Percentiles rank a stretch among this genome's conserved stretches.
Evolutionary conservation across 2,329 filamentous ascomycete species (phyloP).

Genomic region (Scopulariopsis brevicaulis): DNA sequence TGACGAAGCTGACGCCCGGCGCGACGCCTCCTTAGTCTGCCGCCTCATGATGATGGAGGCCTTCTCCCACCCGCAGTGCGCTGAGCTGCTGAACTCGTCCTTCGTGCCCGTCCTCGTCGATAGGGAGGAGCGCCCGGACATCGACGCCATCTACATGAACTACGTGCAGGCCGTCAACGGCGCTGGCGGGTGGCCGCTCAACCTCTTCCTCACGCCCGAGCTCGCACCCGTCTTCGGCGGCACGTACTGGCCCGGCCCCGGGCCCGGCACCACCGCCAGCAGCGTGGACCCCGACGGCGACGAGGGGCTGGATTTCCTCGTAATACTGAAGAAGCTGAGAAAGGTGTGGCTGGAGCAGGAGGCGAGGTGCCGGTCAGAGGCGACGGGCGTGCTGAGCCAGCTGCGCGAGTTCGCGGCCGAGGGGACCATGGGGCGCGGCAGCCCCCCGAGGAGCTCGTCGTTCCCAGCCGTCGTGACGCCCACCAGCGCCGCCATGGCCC

Average conservation of each 20-base stretch:
- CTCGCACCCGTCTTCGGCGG: slow-evolving; percentile 91
- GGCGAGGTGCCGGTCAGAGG: slow-evolving; percentile 69
- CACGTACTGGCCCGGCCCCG: slow-evolving; percentile 87
- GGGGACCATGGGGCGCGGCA: slow-evolving; percentile 51
- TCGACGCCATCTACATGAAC: slow-evolving; percentile 97
- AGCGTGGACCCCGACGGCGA: slow-evolving; percentile 25
- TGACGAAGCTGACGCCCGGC: slow-evolving; percentile 9
- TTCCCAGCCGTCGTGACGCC: slow-evolving; percentile 4
- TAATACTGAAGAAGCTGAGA: slow-evolving; percentile 69
- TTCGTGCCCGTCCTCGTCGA: slow-evolving; percentile 93
- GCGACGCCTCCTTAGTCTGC: slow-evolving; percentile 41
- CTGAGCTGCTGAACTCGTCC: slow-evolving; percentile 67
- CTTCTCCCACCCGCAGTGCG: slow-evolving; percentile 74
- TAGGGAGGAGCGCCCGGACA: slow-evolving; percentile 83
- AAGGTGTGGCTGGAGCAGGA: slow-evolving; percentile 75
- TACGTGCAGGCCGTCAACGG: slow-evolving; percentile 91
- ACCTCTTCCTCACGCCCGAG: slow-evolving; percentile 91
- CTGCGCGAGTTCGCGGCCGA: slow-evolving; percentile 82
- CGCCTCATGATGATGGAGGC: slow-evolving; percentile 91
- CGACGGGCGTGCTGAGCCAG: slow-evolving; percentile 69
- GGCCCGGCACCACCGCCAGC: slow-evolving; percentile 34
- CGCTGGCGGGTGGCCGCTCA: slow-evolving; percentile 86
- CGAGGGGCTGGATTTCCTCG: slow-evolving; percentile 64
- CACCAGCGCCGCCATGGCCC: background rate
- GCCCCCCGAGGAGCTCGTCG: background rate